Percentiles rank a stretch among this genome's conserved stretches.
Evolutionary conservation across 192 early-diverging fungal genomes (phyloP).

Genomic region (Umbelopsis sp.): DNA sequence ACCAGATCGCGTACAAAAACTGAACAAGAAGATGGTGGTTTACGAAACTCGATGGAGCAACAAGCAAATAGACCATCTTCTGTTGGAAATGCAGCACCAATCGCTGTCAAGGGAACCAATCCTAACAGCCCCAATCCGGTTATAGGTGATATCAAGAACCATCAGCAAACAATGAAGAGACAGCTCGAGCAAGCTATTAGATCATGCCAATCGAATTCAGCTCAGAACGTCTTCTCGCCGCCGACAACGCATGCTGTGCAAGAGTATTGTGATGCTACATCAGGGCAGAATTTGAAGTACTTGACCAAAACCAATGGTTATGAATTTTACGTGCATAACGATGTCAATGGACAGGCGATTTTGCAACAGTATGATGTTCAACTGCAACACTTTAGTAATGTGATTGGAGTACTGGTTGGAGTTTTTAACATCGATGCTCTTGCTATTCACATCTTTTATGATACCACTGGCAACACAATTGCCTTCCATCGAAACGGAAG

Average conservation of each 20-base stretch:
- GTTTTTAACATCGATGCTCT: slow-evolving; percentile 66
- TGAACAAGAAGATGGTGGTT: not conserved
- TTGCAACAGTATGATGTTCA: slow-evolving; percentile 38
- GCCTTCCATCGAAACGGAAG: slow-evolving; percentile 78
- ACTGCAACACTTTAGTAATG: slow-evolving; percentile 40
- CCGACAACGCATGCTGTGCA: slow-evolving; percentile 31
- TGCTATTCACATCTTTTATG: slow-evolving; percentile 78
- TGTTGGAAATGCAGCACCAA: not conserved
- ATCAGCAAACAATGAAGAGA: slow-evolving; percentile 22
- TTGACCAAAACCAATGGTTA: slow-evolving; percentile 38
- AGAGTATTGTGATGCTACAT: slow-evolving; percentile 55
- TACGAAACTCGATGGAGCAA: not conserved
- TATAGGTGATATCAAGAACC: slow-evolving; percentile 28
- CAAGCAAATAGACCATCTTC: not conserved
- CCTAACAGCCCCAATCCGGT: slow-evolving; percentile 27
- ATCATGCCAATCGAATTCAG: slow-evolving; percentile 39
- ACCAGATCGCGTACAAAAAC: not conserved
- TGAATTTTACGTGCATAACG: slow-evolving; percentile 40
- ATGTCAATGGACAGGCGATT: slow-evolving; percentile 34
- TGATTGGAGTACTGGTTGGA: slow-evolving; percentile 44
- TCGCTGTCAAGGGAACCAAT: slow-evolving; percentile 16
- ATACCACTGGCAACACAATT: slow-evolving; percentile 66
- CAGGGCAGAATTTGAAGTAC: slow-evolving; percentile 48
- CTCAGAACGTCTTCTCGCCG: slow-evolving; percentile 32
- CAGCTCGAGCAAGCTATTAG: slow-evolving; percentile 37